Base-by-base conservation (phyloP, 495 filamentous ascomycete genomes). In the Coniosporium apollinis region DNA sequence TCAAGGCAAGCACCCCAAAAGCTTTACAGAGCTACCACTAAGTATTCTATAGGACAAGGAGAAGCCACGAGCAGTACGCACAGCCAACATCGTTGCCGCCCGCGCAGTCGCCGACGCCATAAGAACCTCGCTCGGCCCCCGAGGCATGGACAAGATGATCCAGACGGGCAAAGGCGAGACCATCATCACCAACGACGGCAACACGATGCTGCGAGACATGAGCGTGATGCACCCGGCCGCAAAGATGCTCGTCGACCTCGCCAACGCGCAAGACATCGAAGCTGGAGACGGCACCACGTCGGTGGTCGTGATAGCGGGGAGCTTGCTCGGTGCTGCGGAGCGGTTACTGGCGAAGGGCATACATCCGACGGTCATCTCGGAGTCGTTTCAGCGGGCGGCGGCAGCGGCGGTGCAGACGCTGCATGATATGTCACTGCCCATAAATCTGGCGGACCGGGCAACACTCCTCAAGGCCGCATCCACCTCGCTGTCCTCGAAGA, bases 91-190 rank as follows among this genome's bases (percentile, higher is more conserved):
- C 60, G 76, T 92, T 47, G 89, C 89, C 46, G 29, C 22, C 6
- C n/a, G 16, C 7, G 35, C 42, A 87, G 89, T 97, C 47, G 72
- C 91, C 50, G 89, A 97, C 73, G 89, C 89, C 44, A 89, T 97
- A 55, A 71, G 89, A 64, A 93, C 82, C 38, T 80, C 76, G 41
- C 62, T 80, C 48, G 76, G 76, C 43, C 76, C 76, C 36, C 72
- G 71, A 55, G 72, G 74, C 42, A 92, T 94, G 86, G 89, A 97
- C 62, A 97, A 97, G 66, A 97, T 97, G 89, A 96, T 97, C 44
- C 79, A 89, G 71, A 91, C 81, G 19, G 79, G 84, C 45, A 92
- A 84, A 54, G 91, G 91, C 58, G 76, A 91, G 55, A 94, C 89
- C 30, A 87, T 96, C 50, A 97, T 97, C 59, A 94, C 87, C 46